Percentiles rank a stretch among this genome's conserved stretches.
These are phyloP conservation scores for Magnusiomyces sp. DNA, from an alignment of 1,139 yeast species.

Conservation along the genomic window DNA sequence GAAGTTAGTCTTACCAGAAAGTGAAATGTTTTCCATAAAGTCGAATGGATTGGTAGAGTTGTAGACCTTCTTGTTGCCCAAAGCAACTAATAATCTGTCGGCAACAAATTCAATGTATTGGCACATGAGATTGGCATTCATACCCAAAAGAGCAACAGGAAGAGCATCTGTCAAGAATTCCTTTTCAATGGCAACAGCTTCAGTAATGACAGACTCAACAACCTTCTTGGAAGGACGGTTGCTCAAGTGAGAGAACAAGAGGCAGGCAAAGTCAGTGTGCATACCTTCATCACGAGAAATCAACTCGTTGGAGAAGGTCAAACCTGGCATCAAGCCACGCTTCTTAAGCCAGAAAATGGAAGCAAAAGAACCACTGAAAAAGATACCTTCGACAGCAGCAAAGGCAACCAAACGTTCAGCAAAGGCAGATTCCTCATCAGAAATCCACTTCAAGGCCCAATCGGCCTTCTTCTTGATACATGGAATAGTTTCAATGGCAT, in stretches of 20 bases:
- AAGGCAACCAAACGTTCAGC: constrained; percentile 96
- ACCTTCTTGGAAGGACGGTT: constrained; percentile 76
- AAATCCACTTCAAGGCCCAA: constrained; percentile 97
- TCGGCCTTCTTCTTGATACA: constrained; percentile 94
- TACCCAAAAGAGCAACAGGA: constrained; percentile 85
- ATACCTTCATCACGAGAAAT: constrained; percentile 98
- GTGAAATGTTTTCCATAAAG: constrained; percentile 95
- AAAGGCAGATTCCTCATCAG: constrained; percentile 75
- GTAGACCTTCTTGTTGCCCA: constrained; percentile 85
- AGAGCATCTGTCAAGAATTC: constrained; percentile 90
- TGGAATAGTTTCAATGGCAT: constrained; percentile 90
- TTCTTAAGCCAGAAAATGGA: constrained; percentile 97
- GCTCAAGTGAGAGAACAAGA: constrained; percentile 84
- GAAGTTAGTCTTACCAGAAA: constrained; percentile 97
- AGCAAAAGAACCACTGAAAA: constrained; percentile 96
- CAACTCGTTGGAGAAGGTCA: constrained; percentile 91
- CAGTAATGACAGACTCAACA: constrained; percentile 79
- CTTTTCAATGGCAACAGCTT: constrained; percentile 92
- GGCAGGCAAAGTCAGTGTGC: constrained; percentile 97
- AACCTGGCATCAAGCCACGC: constrained; percentile 97
- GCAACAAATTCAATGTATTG: constrained; percentile 98
- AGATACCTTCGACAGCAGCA: constrained; percentile 98
- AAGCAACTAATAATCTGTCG: constrained; percentile 80
- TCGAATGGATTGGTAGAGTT: constrained; percentile 92
- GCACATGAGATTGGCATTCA: constrained; percentile 87